Percentiles rank a stretch among this genome's conserved stretches.
Conservation (phyloP, 2,329 filamentous ascomycete genomes). For the Tolypocladium cylindrosporum region DNA sequence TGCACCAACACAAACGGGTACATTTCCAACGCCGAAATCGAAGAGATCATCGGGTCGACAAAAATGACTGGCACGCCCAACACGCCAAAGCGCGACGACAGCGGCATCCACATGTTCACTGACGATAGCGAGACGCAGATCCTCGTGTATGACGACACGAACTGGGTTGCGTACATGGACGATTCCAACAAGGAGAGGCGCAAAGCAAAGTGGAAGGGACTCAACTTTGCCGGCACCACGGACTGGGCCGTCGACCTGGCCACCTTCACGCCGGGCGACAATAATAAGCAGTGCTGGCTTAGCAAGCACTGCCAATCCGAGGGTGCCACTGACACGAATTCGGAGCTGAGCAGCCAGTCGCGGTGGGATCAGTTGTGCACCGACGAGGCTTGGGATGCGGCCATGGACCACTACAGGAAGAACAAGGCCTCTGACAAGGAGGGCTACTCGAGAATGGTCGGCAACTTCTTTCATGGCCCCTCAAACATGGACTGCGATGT, state of each 20-base stretch:
- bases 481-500: background rate
- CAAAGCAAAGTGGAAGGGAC: too few species aligned
- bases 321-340: background rate
- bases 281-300: background rate
- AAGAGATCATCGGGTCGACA: too few species aligned
- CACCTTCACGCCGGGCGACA: too few species aligned
- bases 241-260: too few species aligned
- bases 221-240: too few species aligned
- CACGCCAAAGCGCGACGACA: too few species aligned
- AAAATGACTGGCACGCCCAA: too few species aligned
- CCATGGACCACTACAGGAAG: background rate
- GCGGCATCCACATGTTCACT: too few species aligned
- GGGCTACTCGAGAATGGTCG: background rate
- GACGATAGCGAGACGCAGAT: too few species aligned
- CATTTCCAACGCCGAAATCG: background rate
- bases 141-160: too few species aligned
- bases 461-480: background rate
- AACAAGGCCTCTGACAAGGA: background rate
- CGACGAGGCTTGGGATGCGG: background rate
- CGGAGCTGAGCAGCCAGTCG: background rate
- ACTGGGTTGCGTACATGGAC: too few species aligned
- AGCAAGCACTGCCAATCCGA: background rate
- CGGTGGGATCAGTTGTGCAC: background rate
- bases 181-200: too few species aligned
- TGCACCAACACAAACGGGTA: constrained; percentile 20